A percentile compares a stretch with the other conserved stretches of the same genome.
These are phyloP conservation scores for Leccinum uliginosum DNA, from an alignment of 768 basidiomycete species.

Conservation along the genomic window DNA sequence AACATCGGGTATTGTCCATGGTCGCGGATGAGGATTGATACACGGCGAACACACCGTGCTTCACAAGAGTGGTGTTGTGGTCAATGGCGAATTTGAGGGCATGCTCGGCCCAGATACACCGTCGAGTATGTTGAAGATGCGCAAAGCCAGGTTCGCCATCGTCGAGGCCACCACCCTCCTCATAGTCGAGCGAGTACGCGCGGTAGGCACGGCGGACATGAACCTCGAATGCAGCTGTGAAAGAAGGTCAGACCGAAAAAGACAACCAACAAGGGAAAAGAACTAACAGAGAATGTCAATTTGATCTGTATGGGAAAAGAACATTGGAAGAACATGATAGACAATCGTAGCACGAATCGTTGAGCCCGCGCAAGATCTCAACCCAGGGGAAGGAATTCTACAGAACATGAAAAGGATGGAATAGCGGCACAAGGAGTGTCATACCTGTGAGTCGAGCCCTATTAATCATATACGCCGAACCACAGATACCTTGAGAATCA, in stretches of 20 bases:
- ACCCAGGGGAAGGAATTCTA: slow-evolving; percentile 79
- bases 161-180: slow-evolving; percentile 82
- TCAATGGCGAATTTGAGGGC: slow-evolving; percentile 71
- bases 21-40: slow-evolving; percentile 89
- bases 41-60: slow-evolving; percentile 80
- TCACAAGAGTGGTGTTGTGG: slow-evolving; percentile 53
- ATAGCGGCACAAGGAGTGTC: slow-evolving; percentile 5
- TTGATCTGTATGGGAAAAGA: slow-evolving; percentile 85
- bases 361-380: slow-evolving; percentile 88
- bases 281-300: slow-evolving; percentile 76
- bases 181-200: slow-evolving; percentile 92
- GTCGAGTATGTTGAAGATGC: slow-evolving; percentile 77
- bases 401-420: slow-evolving; percentile 4
- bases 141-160: slow-evolving; percentile 90
- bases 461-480: slow-evolving; percentile 89
- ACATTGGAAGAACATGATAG: slow-evolving; percentile 92
- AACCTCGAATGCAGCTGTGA: slow-evolving; percentile 85
- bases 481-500: slow-evolving; percentile 84
- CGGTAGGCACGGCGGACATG: slow-evolving; percentile 95
- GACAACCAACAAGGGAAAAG: neutral
- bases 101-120: slow-evolving; percentile 69
- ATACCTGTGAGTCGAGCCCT: slow-evolving; percentile 59
- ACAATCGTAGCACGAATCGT: slow-evolving; percentile 95
- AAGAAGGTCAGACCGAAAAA: neutral
- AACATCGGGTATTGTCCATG: slow-evolving; percentile 90